These are phyloP conservation scores for Ganoderma lucidum DNA, from an alignment of 1,284 basidiomycete genomes.

Conservation along the genomic window DNA sequence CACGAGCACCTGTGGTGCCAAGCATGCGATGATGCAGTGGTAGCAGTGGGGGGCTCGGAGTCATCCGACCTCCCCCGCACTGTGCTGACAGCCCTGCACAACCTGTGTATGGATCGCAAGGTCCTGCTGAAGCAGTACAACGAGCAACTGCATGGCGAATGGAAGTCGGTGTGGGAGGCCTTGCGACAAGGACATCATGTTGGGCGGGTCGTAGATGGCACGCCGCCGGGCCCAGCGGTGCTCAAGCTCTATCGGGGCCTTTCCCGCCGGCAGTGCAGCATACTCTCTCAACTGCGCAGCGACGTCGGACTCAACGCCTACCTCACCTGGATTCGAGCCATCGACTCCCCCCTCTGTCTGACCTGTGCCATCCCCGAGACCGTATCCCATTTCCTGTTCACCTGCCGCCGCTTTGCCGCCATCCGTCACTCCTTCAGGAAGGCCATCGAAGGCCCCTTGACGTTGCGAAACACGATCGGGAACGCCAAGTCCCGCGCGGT, in stretches of 20 bases:
- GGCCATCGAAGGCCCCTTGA: constrained; percentile 7
- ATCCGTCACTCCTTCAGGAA: not conserved
- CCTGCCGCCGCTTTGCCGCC: constrained; percentile 4
- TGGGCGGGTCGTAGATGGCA: not conserved
- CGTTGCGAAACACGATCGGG: constrained; percentile 7
- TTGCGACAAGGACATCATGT: not conserved
- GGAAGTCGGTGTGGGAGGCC: not conserved
- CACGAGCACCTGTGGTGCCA: not conserved
- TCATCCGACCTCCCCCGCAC: not conserved
- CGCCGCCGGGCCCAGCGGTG: not conserved
- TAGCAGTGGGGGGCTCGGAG: not conserved
- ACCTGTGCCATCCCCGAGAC: constrained; percentile 9
- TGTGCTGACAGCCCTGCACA: not conserved
- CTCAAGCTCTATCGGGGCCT: no score
- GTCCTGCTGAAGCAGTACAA: not conserved
- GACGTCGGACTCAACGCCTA: constrained; percentile 13
- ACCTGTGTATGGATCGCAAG: not conserved
- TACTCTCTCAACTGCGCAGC: constrained; percentile 13
- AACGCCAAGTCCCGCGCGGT: constrained; percentile 2
- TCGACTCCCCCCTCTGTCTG: no score
- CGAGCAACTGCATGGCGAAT: not conserved
- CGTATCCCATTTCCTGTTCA: constrained; percentile 8
- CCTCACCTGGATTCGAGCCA: constrained; percentile 8
- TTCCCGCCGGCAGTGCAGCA: no score
- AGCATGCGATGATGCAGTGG: not conserved